Evolutionary conservation across 2,329 filamentous ascomycete genomes (phyloP).

Genomic region (Pezicula carpinea): DNA sequence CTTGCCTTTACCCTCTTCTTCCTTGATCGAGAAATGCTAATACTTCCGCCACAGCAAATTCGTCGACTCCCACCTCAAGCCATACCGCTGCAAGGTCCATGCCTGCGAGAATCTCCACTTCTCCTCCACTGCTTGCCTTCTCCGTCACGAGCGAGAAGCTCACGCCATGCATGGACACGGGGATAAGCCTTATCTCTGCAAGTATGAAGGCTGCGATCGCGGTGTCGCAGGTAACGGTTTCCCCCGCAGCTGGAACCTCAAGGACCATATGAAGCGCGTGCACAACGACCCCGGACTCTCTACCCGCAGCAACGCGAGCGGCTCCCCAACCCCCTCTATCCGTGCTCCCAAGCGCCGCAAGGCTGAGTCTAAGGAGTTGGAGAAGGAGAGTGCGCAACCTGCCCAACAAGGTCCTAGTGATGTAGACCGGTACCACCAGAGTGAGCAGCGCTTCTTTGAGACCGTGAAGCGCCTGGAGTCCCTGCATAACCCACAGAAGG

Average conservation of each 20-base stretch:
- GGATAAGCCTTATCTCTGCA: conserved; percentile 86
- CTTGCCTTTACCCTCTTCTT: conserved; percentile 1
- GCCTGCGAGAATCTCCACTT: conserved; percentile 83
- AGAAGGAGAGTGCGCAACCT: conserved; percentile 23
- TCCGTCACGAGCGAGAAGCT: conserved; percentile 91
- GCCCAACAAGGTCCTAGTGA: conserved; percentile 22
- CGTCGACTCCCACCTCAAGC: conserved; percentile 93
- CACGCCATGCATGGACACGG: conserved; percentile 95
- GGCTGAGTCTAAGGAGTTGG: conserved; percentile 21
- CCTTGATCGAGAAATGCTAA: conserved; percentile 20
- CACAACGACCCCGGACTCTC: conserved; percentile 49
- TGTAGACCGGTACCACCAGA: conserved; percentile 23
- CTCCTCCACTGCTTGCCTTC: conserved; percentile 90
- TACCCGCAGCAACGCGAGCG: conserved; percentile 20
- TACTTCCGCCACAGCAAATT: conserved; percentile 66
- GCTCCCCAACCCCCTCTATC: conserved; percentile 21
- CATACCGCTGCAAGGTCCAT: conserved; percentile 86
- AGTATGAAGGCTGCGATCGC: conserved; percentile 82
- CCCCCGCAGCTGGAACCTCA: conserved; percentile 90
- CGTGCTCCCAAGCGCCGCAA: conserved; percentile 26
- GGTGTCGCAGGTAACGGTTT: conserved; percentile 81
- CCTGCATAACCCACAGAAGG: conserved; percentile 18
- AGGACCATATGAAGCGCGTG: conserved; percentile 95
- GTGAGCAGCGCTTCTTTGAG: conserved; percentile 19
- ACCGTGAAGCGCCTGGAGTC: conserved; percentile 21